Base-by-base conservation (phyloP, 2,329 filamentous ascomycete genomes). In the Neocatenulostroma microsporum region DNA sequence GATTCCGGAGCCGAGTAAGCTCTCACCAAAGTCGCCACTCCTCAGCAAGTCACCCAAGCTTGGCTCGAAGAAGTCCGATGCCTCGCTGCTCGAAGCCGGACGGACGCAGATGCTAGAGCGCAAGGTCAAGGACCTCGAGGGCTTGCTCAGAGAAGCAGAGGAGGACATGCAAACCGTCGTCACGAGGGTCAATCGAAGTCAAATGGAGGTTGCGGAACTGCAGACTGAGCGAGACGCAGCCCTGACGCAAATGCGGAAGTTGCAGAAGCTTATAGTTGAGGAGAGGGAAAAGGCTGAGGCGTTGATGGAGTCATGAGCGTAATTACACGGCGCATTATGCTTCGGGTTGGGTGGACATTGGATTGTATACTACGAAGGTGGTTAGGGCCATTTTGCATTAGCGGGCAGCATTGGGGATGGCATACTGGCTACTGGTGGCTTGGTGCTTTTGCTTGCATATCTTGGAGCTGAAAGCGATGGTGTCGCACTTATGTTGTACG, bases 101-200 rank as follows among this genome's bases (percentile, higher is more conserved):
- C 78, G 85, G 64, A 79, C 89, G 35, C 76, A 83, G 42, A 70
- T 75, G 40, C 76, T 98, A 21, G 83, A 87, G 57, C 75, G 77
- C 42, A 79, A 82, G 42, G 84, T 96, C 6, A 68, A 77, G 39
- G 86, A 94, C 62, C 76, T 98, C 3, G 91, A 98, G 67, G 80
- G 77, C 51, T 82, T 88, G 12, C 69, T 93, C 10, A 64, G 73
- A 4, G 76, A 85, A 46, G 82, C 85, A 12, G 85, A 91, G 53
- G 67, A 68, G 33, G 84, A 89, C 63, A 89, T 91, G 82, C 78
- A 85, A 55, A 79, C 85, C 60, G 84, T 91, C 6, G 82, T 93
- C 6, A 71, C 79, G 42, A 73, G 82, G 45, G 89, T 93, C 80
- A 89, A 85, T 62, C 69, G 71, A 49, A 83, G 84, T 8, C 84